These are phyloP conservation scores for Suhomyces bokatorum DNA, from an alignment of 1,139 yeast genomes.

Conservation along the genomic window DNA sequence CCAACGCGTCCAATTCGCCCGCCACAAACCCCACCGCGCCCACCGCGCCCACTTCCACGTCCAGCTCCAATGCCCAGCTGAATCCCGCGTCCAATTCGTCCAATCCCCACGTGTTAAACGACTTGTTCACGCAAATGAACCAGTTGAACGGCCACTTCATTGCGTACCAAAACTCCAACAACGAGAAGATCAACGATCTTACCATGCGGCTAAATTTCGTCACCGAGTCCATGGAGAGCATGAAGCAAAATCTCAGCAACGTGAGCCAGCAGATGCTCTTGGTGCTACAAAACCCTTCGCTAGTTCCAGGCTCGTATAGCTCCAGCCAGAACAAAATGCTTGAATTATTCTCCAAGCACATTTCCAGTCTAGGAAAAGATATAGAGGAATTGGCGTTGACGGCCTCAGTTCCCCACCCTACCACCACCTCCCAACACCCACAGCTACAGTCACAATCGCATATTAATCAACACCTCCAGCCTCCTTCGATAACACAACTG, in stretches of 20 bases:
- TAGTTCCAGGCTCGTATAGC: slow-evolving; percentile 3
- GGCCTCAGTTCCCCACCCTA: slow-evolving; percentile 1
- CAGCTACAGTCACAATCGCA: slow-evolving; percentile 11
- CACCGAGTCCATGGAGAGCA: slow-evolving; percentile 24
- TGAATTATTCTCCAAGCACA: slow-evolving; percentile 26
- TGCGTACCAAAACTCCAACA: slow-evolving; percentile 22
- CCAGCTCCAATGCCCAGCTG: slow-evolving; percentile 3
- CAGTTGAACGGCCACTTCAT: slow-evolving; percentile 22
- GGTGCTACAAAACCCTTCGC: slow-evolving; percentile 13
- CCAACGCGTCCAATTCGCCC: slow-evolving; percentile 7
- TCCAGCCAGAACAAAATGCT: slow-evolving; percentile 15
- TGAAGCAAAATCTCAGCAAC: slow-evolving; percentile 15
- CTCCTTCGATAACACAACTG: not conserved
- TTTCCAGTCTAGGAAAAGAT: slow-evolving; percentile 26
- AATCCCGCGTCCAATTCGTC: slow-evolving; percentile 2
- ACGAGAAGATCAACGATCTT: slow-evolving; percentile 26
- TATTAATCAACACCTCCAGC: slow-evolving; percentile 2
- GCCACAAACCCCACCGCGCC: slow-evolving; percentile 3
- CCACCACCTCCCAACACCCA: slow-evolving; percentile 1
- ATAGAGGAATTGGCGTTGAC: slow-evolving; percentile 22
- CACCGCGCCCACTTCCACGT: slow-evolving; percentile 2
- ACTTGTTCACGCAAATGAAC: slow-evolving; percentile 14
- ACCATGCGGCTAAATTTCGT: slow-evolving; percentile 28
- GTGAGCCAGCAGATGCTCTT: slow-evolving; percentile 16
- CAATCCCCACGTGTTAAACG: slow-evolving; percentile 8